Percentiles rank a stretch among this genome's conserved stretches.
Evolutionary conservation across 2,329 filamentous ascomycete genomes (phyloP).

Genomic region (Metarhizium rileyi): DNA sequence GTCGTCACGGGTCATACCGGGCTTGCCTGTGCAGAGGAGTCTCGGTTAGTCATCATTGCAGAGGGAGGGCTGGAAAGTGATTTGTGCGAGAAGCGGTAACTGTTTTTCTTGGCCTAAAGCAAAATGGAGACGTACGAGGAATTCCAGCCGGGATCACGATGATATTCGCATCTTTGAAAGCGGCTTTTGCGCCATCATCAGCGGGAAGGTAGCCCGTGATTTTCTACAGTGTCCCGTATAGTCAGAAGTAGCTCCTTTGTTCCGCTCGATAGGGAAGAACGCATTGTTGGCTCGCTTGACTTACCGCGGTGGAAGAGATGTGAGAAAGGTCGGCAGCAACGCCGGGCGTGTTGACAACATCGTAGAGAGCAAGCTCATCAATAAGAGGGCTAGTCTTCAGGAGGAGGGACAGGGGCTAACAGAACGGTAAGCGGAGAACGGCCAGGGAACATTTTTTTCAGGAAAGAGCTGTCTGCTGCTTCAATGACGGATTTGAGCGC

Average conservation of each 20-base stretch:
- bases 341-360: slow-evolving; percentile 98
- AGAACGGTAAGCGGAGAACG: slow-evolving; percentile 4
- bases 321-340: slow-evolving; percentile 94
- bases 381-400: slow-evolving; percentile 84
- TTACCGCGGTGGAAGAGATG: slow-evolving; percentile 80
- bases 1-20: slow-evolving; percentile 98
- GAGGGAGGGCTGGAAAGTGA: background rate
- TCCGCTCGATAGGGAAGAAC: background rate
- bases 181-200: slow-evolving; percentile 75
- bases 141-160: slow-evolving; percentile 97
- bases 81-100: background rate
- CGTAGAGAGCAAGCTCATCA: slow-evolving; percentile 91
- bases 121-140: slow-evolving; percentile 59
- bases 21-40: slow-evolving; percentile 60
- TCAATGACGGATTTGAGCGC: background rate
- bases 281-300: slow-evolving; percentile 14
- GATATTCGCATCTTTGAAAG: slow-evolving; percentile 88
- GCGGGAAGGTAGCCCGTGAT: slow-evolving; percentile 80
- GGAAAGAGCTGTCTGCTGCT: background rate
- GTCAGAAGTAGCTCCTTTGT: background rate
- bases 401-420: slow-evolving; percentile 86
- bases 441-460: slow-evolving; percentile 13
- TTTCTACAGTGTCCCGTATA: slow-evolving; percentile 43
- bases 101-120: background rate
- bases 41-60: background rate